Evolutionary conservation across 768 basidiomycete species (phyloP), one percentile per base, ranked within the genome.

Genomic region (Calocera cornea): DNA sequence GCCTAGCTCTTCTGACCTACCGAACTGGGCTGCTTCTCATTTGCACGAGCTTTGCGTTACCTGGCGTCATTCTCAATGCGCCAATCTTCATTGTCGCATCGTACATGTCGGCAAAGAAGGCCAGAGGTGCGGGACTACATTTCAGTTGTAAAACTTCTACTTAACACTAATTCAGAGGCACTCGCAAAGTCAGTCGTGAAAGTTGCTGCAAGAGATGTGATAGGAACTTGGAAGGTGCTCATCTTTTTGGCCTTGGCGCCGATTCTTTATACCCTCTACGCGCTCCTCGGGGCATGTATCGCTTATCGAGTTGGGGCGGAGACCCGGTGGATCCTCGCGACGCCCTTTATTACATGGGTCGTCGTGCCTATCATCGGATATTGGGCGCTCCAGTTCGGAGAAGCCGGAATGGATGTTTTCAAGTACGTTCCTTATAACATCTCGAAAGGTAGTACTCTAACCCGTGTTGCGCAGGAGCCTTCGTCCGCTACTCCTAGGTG

Each of bases 151-250:
- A n/a, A n/a, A n/a, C n/a, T n/a, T n/a, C n/a, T n/a, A n/a, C n/a
- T n/a, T n/a, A n/a, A 60, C 31, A 5, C 27, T 33, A 29, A 8
- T 10, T n/a, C 76, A 97, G 95, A 94, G 83, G 95, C 95, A 5
- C 87, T 98, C 68, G 95, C 95, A 34, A 93, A 89, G 1, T 97
- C 95, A 8, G 86, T 85, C 2, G 95, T 98, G 75, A 98, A 98
- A 78, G 86, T 98, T 65, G 91, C 91, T 22, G 95, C 87, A n/a
- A 84, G 91, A 41, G 95, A 98, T 72, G 95, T 97, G n/a, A 80
- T 98, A 19, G 94, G 92, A 0, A 94, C 94, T 2, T 98, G 95
- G 95, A 98, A 98, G 76, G 86, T 98, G 36, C 83, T 98, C 34
- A 92, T 98, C 66, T 94, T 92, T 1, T 79, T 97, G 66, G 95